Conservation (phyloP, 1,284 basidiomycete genomes). For the Tylopilus orsonianus region DNA sequence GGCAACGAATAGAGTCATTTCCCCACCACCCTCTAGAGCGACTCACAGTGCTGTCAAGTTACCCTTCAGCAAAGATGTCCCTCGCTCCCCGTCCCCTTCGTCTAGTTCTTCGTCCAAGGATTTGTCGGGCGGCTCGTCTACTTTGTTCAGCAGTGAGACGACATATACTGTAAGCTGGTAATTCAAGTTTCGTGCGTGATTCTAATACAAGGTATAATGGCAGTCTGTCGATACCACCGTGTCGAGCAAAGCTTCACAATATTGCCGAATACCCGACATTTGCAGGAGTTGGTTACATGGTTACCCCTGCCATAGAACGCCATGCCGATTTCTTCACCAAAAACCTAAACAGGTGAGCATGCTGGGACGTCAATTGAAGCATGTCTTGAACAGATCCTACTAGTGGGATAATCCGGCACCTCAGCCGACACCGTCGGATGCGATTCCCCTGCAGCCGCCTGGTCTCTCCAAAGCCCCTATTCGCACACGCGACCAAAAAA, state of each 20-base stretch:
- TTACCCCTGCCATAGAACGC: not conserved
- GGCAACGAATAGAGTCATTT: not conserved
- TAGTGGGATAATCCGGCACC: not conserved
- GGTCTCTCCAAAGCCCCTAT: not conserved
- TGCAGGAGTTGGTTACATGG: slow-evolving; percentile 11
- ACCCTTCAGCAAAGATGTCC: slow-evolving; percentile 2
- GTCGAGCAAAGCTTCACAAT: slow-evolving; percentile 5
- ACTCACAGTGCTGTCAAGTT: slow-evolving; percentile 12
- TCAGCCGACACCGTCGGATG: not conserved
- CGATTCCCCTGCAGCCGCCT: not conserved
- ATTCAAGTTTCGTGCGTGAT: not conserved
- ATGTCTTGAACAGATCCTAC: not conserved
- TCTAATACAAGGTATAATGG: not conserved
- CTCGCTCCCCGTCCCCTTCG: slow-evolving; percentile 16
- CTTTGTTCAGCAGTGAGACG: slow-evolving; percentile 14
- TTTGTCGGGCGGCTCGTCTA: slow-evolving; percentile 13
- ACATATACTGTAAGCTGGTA: slow-evolving; percentile 21
- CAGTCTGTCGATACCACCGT: slow-evolving; percentile 22
- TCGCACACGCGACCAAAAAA: not conserved
- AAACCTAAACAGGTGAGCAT: slow-evolving; percentile 10
- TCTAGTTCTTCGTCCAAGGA: slow-evolving; percentile 24
- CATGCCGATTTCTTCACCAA: slow-evolving; percentile 16
- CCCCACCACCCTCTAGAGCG: slow-evolving; percentile 9
- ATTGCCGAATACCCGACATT: not conserved
- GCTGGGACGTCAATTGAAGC: not conserved